phyloP scores from a whole-genome alignment of 208 protist genomes.

The Spongospora subterranea region DNA sequence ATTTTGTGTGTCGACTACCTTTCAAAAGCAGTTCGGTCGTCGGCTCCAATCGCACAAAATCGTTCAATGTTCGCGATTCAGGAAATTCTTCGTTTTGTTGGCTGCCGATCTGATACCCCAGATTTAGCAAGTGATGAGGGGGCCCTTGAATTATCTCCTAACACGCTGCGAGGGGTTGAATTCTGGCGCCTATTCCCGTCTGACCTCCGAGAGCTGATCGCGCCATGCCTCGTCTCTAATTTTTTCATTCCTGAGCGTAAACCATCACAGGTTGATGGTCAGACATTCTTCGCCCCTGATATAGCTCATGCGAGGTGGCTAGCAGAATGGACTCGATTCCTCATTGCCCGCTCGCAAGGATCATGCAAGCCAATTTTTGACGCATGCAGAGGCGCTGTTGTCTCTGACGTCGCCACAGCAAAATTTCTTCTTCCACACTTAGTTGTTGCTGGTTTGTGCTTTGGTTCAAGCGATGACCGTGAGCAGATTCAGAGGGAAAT shows the following conservation, averaged over 20 bases:
- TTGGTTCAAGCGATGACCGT: neutral
- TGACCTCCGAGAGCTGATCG: neutral
- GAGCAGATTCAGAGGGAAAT: conserved; percentile 31
- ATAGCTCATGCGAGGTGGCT: conserved; percentile 22
- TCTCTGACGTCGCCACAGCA: conserved; percentile 4
- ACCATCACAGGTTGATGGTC: neutral
- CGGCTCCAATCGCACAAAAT: neutral
- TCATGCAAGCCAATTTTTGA: neutral
- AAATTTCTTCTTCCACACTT: conserved; percentile 36
- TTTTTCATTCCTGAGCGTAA: neutral
- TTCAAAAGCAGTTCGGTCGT: conserved; percentile 23
- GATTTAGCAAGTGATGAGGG: neutral
- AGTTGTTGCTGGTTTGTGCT: neutral
- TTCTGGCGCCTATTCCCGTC: neutral
- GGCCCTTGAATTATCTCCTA: neutral
- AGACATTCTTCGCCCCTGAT: neutral
- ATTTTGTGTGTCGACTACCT: conserved; percentile 41
- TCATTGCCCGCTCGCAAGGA: neutral
- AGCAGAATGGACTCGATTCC: conserved; percentile 5
- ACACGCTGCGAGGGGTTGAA: neutral
- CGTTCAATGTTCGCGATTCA: conserved; percentile 15
- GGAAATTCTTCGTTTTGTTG: conserved; percentile 6
- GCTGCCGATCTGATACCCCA: conserved; percentile 11
- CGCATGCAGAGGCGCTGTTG: conserved; percentile 11
- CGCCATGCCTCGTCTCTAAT: neutral